These are phyloP conservation scores for Adenanthera pavonina DNA, from an alignment of 306 rosid genomes.

Conservation along the genomic window DNA sequence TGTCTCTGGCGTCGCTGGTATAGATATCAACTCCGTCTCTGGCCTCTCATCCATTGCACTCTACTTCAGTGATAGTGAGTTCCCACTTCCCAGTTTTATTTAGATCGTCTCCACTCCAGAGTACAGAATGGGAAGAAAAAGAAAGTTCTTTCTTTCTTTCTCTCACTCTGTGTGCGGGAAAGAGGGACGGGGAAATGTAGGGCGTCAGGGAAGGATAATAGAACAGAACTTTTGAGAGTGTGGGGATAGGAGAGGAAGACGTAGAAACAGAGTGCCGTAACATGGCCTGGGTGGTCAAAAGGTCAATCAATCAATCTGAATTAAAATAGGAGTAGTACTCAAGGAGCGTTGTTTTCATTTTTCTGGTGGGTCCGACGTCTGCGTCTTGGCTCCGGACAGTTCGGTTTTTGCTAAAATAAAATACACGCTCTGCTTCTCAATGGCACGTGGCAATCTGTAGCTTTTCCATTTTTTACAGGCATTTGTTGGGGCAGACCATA, in stretches of 20 bases:
- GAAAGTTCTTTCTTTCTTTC: background rate
- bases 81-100: background rate
- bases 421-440: background rate
- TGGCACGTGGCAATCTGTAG: background rate
- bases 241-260: background rate
- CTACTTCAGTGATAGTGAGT: background rate
- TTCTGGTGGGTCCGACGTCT: background rate
- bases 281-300: background rate
- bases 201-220: background rate
- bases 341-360: background rate
- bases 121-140: background rate
- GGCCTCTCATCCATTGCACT: slow-evolving; percentile 85
- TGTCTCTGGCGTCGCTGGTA: slow-evolving; percentile 96
- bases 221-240: background rate
- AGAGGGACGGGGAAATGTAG: background rate
- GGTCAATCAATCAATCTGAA: background rate
- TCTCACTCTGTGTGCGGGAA: background rate
- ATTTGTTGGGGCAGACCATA: no score
- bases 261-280: background rate
- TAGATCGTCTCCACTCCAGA: background rate
- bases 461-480: no score
- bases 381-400: background rate
- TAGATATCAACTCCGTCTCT: slow-evolving; percentile 93
- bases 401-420: background rate
- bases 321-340: background rate